Conservation (phyloP, 441 rosid species). For the Mallotus repandus region DNA sequence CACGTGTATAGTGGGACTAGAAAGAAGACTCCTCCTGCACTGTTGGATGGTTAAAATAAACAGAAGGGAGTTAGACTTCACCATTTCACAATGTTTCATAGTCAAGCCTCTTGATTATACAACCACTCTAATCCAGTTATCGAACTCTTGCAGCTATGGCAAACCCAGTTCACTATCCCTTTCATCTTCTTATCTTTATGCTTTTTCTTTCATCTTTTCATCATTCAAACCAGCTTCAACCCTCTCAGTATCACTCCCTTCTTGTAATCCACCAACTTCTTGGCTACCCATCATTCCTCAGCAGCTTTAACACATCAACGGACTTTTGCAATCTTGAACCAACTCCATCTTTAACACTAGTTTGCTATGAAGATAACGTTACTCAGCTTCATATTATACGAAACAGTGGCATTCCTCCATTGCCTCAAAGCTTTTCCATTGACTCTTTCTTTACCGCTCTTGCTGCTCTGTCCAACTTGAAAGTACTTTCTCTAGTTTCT, state of each 20-base stretch:
- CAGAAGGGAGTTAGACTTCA: neutral
- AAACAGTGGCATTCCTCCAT: slow-evolving; percentile 26
- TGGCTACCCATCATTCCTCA: slow-evolving; percentile 33
- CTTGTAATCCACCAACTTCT: slow-evolving; percentile 41
- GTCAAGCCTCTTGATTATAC: neutral
- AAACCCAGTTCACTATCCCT: slow-evolving; percentile 17
- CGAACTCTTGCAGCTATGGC: slow-evolving; percentile 23
- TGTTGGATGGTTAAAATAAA: no score
- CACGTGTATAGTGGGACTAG: no score
- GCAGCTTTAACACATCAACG: slow-evolving; percentile 26
- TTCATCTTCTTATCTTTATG: slow-evolving; percentile 21
- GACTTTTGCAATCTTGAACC: slow-evolving; percentile 49
- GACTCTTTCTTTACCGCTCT: slow-evolving; percentile 40
- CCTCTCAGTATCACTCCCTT: slow-evolving; percentile 38
- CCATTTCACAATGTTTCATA: neutral
- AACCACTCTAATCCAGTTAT: neutral
- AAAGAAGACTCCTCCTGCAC: no score
- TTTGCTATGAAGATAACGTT: slow-evolving; percentile 48
- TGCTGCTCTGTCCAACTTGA: slow-evolving; percentile 37
- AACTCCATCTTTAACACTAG: slow-evolving; percentile 39
- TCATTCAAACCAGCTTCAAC: slow-evolving; percentile 41
- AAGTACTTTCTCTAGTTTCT: slow-evolving; percentile 58
- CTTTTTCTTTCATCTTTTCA: slow-evolving; percentile 14
- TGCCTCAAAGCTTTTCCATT: slow-evolving; percentile 36
- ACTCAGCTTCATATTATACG: slow-evolving; percentile 61